phyloP scores from a whole-genome alignment of 2,329 filamentous ascomycete species.

The Penicillium brevicompactum region DNA sequence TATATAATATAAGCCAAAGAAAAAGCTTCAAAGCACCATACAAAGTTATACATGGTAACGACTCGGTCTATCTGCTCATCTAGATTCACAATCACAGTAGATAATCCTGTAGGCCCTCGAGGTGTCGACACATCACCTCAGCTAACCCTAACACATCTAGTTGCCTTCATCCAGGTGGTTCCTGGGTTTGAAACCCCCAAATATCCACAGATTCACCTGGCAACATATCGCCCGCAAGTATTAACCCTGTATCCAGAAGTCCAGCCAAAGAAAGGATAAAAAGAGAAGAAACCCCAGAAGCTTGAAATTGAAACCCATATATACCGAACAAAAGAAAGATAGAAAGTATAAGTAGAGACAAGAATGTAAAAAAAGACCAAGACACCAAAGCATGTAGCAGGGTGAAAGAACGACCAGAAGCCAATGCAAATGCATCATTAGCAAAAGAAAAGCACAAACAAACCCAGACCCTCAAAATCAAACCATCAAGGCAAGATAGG shows the following conservation, averaged over 20 bases:
- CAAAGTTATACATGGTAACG: background rate
- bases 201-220: too few relatives aligned
- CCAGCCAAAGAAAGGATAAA: background rate
- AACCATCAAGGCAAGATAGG: constrained; percentile 28
- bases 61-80: background rate
- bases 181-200: too few relatives aligned
- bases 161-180: too few relatives aligned
- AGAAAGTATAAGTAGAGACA: constrained; percentile 7
- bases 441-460: background rate
- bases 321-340: constrained; percentile 26
- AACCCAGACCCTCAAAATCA: background rate
- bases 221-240: background rate
- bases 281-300: constrained; percentile 9
- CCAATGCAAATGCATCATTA: constrained; percentile 3
- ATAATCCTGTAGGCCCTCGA: too few relatives aligned
- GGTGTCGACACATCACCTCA: too few relatives aligned
- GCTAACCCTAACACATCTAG: too few relatives aligned
- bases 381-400: background rate
- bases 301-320: constrained; percentile 28
- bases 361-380: constrained; percentile 10
- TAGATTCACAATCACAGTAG: background rate
- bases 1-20: background rate
- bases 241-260: background rate
- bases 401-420: background rate
- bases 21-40: background rate